Evolutionary conservation across 2,329 filamentous ascomycete species (phyloP).

Genomic region (Cladosporium sp.): DNA sequence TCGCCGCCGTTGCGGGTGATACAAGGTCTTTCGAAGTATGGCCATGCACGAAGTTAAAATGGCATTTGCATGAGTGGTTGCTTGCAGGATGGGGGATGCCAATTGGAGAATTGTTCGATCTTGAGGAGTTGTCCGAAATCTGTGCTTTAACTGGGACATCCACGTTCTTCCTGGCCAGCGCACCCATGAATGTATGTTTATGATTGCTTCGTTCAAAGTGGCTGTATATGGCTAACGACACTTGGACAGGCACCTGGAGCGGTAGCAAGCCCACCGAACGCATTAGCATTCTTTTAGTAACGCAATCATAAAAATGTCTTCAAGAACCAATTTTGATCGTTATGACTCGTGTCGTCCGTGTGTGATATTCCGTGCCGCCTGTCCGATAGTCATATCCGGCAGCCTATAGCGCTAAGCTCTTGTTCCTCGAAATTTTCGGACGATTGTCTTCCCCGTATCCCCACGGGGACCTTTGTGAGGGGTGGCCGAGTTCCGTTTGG

Average conservation of each 20-base stretch:
- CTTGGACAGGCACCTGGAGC: conserved; percentile 35
- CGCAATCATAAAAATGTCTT: background rate
- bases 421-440: background rate
- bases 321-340: too few species aligned
- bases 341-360: too few species aligned
- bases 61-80: conserved; percentile 47
- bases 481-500: background rate
- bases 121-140: conserved; percentile 46
- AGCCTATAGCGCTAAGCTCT: background rate
- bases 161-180: conserved; percentile 51
- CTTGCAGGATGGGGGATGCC: conserved; percentile 53
- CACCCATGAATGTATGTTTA: conserved; percentile 47
- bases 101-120: conserved; percentile 53
- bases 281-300: conserved; percentile 40
- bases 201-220: background rate
- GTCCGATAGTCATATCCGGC: background rate
- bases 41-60: conserved; percentile 38
- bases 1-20: conserved; percentile 1
- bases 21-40: conserved; percentile 30
- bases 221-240: conserved; percentile 36
- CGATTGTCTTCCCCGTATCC: background rate
- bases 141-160: conserved; percentile 43
- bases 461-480: background rate
- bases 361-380: background rate
- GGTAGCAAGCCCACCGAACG: conserved; percentile 42